Evolutionary conservation across 148 eudicot species (phyloP), one percentile per base, ranked within the genome.

Genomic region (Cornus suecica): DNA sequence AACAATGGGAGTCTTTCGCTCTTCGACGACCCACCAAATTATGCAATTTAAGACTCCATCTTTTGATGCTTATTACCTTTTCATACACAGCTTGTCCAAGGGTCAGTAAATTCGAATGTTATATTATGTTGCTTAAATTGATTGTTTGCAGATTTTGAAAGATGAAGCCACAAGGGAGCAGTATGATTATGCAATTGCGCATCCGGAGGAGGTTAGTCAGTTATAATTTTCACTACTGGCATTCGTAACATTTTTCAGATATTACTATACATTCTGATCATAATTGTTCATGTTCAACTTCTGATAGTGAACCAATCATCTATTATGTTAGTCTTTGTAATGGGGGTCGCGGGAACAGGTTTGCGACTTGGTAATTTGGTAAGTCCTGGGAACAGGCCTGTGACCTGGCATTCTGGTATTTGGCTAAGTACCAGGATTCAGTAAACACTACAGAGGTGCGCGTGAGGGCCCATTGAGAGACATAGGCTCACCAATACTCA

Each of bases 161-260:
- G 97, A 94, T 83, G 93, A 91, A 78, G 87, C 84, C 65, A 88
- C 97, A 6, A 92, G 98, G 75, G 84, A 83, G 73, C 89, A 94
- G 69, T 94, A 94, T 81, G 95, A 94, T 84, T 94, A 94, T 85
- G 98, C 98, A 66, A 85, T 94, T 80, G 98, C 80, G 76, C 98
- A 94, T 90, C 98, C 97, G 22, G 98, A 94, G 80, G 98, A 92
- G 90, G 98, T 90, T 72, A 81, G 82, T 66, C 60, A 29, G n/a
- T n/a, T 54, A n/a, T 6, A 18, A 28, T 66, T 30, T 37, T 37
- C 58, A 29, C 23, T 37, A 0, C 45, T 42, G 24, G 23, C 10
- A 4, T 10, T 23, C 74, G 62, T 45, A 26, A 5, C 23, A 30
- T 31, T 56, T 62, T 10, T 62, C 28, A 29, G 45, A 2, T 15